These are phyloP conservation scores for Colletotrichum spinosum DNA, from an alignment of 2,329 filamentous ascomycete genomes.

Conservation along the genomic window DNA sequence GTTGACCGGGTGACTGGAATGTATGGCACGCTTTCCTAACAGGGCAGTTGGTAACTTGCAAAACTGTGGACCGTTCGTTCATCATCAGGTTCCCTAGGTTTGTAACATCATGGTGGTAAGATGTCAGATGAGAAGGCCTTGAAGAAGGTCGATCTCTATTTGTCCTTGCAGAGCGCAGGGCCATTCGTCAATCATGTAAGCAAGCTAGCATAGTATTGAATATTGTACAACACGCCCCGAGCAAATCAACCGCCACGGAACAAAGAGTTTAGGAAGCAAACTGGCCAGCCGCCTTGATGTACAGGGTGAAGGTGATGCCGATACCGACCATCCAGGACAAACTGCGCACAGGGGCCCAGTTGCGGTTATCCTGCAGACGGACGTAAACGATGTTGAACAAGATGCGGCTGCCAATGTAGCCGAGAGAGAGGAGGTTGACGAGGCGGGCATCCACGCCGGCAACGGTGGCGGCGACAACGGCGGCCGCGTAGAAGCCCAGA, in stretches of 20 bases:
- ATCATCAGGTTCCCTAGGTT: no score
- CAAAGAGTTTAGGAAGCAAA: conserved; percentile 25
- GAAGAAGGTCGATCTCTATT: no score
- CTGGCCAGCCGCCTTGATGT: conserved; percentile 53
- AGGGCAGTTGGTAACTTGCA: no score
- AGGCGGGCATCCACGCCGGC: conserved; percentile 50
- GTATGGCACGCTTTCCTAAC: no score
- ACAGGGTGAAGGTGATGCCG: conserved; percentile 50
- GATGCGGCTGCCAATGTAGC: conserved; percentile 54
- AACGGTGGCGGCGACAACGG: conserved; percentile 59
- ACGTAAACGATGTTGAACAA: conserved; percentile 58
- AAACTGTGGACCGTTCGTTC: no score
- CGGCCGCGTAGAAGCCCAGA: conserved; percentile 55
- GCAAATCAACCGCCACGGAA: neutral
- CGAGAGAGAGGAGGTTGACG: conserved; percentile 54
- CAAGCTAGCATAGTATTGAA: neutral
- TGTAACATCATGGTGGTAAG: no score
- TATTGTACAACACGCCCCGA: no score
- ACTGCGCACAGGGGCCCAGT: conserved; percentile 51
- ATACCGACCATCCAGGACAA: conserved; percentile 52
- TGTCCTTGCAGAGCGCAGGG: no score
- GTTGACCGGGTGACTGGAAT: no score
- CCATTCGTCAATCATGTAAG: no score
- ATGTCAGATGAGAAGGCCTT: no score
- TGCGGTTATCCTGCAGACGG: conserved; percentile 54